A percentile compares a stretch with the other conserved stretches of the same genome.
These are phyloP conservation scores for Rhododendron williamsianum DNA, from an alignment of 148 eudicot genomes.

Conservation along the genomic window DNA sequence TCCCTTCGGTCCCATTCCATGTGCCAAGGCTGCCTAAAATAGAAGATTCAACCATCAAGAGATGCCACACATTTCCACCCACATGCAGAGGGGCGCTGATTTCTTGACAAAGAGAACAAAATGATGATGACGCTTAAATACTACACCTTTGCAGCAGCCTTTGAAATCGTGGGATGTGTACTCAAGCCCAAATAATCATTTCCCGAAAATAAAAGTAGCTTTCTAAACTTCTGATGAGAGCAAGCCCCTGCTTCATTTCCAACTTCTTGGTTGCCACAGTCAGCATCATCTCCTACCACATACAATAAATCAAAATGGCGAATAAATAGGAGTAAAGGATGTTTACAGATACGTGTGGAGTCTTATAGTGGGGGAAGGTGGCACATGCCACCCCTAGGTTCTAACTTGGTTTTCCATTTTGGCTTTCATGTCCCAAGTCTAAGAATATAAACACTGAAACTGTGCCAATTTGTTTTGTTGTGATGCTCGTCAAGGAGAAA, in stretches of 20 bases:
- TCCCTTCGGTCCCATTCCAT: conserved; percentile 99
- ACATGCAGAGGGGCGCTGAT: neutral
- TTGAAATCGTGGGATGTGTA: conserved; percentile 77
- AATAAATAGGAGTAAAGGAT: neutral
- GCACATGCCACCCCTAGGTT: too few relatives aligned
- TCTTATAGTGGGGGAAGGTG: too few relatives aligned
- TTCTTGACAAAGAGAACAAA: neutral
- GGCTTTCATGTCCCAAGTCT: too few relatives aligned
- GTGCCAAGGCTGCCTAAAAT: conserved; percentile 64
- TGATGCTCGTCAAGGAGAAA: neutral
- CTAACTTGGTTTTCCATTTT: neutral
- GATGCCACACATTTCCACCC: neutral
- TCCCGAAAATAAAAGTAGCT: conserved; percentile 86
- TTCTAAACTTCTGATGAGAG: conserved; percentile 30
- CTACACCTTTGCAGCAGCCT: conserved; percentile 72
- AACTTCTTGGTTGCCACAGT: conserved; percentile 18
- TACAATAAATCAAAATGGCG: neutral
- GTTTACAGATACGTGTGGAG: neutral
- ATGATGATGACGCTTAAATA: conserved; percentile 9
- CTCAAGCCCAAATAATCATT: conserved; percentile 96
- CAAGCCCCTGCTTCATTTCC: conserved; percentile 24
- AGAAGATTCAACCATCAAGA: conserved; percentile 1
- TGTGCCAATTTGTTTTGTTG: neutral
- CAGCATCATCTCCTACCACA: conserved; percentile 40
- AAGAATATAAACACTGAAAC: neutral